Percentiles rank a stretch among this genome's conserved stretches.
Evolutionary conservation across 2,329 filamentous ascomycete genomes (phyloP).

Genomic region (Colletotrichum australisinense): DNA sequence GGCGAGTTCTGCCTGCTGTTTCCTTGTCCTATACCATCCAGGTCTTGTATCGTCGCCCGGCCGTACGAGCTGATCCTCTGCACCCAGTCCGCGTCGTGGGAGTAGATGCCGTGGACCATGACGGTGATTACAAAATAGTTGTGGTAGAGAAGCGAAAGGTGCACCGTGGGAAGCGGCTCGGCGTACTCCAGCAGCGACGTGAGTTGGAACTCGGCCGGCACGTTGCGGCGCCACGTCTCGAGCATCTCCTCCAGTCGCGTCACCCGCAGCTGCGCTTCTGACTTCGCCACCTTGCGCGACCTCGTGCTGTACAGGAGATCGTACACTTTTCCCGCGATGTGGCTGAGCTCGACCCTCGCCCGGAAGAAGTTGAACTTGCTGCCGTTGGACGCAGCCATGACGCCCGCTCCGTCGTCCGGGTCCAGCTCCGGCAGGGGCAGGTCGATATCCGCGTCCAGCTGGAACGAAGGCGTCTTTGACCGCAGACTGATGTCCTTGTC

Average conservation of each 20-base stretch:
- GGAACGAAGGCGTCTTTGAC: conserved; percentile 50
- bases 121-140: conserved; percentile 49
- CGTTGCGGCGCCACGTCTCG: conserved; percentile 48
- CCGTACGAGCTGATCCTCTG: conserved; percentile 45
- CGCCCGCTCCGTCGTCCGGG: conserved; percentile 45
- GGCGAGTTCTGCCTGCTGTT: conserved; percentile 33
- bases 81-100: conserved; percentile 51
- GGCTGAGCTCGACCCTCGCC: conserved; percentile 51
- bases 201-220: conserved; percentile 48
- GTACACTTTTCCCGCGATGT: conserved; percentile 54
- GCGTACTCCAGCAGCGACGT: conserved; percentile 41
- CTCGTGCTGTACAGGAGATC: conserved; percentile 48
- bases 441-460: conserved; percentile 54
- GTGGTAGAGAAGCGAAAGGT: conserved; percentile 52
- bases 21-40: conserved; percentile 26
- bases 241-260: conserved; percentile 45
- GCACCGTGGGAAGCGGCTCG: conserved; percentile 42
- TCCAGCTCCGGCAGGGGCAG: conserved; percentile 47
- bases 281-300: conserved; percentile 39
- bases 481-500: conserved; percentile 55
- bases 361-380: conserved; percentile 52
- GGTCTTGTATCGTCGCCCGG: conserved; percentile 39
- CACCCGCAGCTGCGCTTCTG: conserved; percentile 45
- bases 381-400: conserved; percentile 49
- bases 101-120: conserved; percentile 52